Evolutionary conservation across 148 eudicot species (phyloP), one percentile per base, ranked within the genome.

Genomic region (Heliamphora exappendiculata): DNA sequence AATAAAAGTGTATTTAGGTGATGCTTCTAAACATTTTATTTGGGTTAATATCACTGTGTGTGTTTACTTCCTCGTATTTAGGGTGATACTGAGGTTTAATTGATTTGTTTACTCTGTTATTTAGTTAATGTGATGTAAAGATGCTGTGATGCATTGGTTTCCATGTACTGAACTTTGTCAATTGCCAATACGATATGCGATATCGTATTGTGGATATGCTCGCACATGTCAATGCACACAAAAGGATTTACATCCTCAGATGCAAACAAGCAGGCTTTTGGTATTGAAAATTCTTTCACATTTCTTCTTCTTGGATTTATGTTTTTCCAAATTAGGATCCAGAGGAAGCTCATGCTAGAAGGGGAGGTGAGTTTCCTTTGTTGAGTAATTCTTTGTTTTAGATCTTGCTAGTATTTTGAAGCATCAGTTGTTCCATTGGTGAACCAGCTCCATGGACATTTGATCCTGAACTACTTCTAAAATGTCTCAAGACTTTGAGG

Each of bases 371-470:
- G 89, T 28, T 69, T 70, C 34, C 71, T 85, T 55, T 72, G 24
- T 71, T 37, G 57, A 44, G 41, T 68, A 47, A 12, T 58, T 24
- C 7, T 51, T 70, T 76, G 71, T 76, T 74, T 77, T 54, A 33
- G 62, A 60, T 67, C 31, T 72, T 76, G n/a, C 26, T 34, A 64
- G 67, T 45, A 28, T 74, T 34, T 81, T 80, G 75, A 70, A 68
- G 6, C 64, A 60, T 71, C 36, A 79, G 19, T 76, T 39, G 59
- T 71, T 78, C 22, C 42, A 10, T 19, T 86, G 47, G 71, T 78
- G 78, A 73, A 81, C 89, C 93, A 96, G 99, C 98, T 85, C 95
- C 99, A 9, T 93, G 99, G 99, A 96, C 99, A 31, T 96, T 96
- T 85, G 87, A 87, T 81, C 95, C 99, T 47, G 81, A 78, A 76